Conservation (phyloP, 768 basidiomycete species). For the Boletellus ananas region DNA sequence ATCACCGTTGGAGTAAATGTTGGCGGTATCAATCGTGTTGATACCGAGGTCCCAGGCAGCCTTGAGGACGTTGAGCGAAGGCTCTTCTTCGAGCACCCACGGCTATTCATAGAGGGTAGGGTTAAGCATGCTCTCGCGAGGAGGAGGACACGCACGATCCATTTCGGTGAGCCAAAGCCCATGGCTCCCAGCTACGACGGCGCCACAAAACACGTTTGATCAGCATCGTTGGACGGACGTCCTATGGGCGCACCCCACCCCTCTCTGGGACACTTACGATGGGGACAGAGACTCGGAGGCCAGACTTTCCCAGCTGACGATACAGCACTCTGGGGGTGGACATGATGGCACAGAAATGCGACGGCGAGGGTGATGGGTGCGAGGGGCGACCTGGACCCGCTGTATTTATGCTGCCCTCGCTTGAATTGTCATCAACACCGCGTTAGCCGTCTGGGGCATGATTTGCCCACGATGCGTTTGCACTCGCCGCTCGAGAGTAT, state of each 20-base stretch:
- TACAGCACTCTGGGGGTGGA: conserved; percentile 21
- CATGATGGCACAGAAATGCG: not conserved
- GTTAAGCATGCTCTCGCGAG: not conserved
- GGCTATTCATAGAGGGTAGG: conserved; percentile 6
- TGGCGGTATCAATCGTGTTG: conserved; percentile 40
- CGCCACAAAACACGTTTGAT: not conserved
- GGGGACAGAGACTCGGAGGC: conserved; percentile 34
- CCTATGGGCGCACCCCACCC: not conserved
- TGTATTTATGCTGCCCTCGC: too few relatives aligned
- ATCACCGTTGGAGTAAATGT: conserved; percentile 34
- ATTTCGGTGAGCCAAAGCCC: conserved; percentile 26
- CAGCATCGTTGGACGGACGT: not conserved
- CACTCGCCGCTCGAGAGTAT: too few relatives aligned
- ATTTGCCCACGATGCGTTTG: too few relatives aligned
- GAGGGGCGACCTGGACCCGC: not conserved
- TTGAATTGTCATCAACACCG: not conserved
- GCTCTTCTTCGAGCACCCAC: conserved; percentile 28
- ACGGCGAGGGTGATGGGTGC: too few relatives aligned
- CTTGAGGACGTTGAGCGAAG: conserved; percentile 34
- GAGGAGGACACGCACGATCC: conserved; percentile 18
- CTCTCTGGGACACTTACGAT: conserved; percentile 18
- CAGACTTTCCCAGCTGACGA: conserved; percentile 30
- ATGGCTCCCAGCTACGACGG: conserved; percentile 24
- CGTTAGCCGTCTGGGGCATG: too few relatives aligned
- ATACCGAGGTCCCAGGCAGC: conserved; percentile 40